Conservation (phyloP, 2,329 filamentous ascomycete species). For the Coniochaeta sp. region DNA sequence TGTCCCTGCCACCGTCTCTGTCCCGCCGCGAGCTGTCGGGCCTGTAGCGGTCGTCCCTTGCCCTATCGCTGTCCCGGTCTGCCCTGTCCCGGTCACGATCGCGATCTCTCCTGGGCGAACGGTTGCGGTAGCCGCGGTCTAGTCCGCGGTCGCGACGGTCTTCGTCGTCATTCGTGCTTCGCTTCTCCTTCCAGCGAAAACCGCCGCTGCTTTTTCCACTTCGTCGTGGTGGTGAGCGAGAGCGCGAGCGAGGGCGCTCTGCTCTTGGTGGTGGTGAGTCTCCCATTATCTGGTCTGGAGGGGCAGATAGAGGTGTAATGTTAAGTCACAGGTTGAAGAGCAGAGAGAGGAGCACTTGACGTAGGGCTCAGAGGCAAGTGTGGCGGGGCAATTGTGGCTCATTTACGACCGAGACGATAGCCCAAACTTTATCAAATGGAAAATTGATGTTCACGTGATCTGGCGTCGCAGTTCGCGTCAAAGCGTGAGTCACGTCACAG, state of each 20-base stretch:
- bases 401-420: background rate
- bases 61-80: conserved; percentile 39
- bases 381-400: conserved; percentile 1
- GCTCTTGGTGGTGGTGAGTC: background rate
- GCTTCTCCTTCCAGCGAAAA: conserved; percentile 22
- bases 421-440: background rate
- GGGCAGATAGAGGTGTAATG: background rate
- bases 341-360: background rate
- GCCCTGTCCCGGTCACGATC: conserved; percentile 18
- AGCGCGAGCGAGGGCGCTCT: conserved; percentile 12
- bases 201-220: conserved; percentile 13
- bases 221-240: conserved; percentile 13
- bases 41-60: conserved; percentile 47
- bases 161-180: conserved; percentile 10
- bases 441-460: background rate
- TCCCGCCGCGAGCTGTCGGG: conserved; percentile 23
- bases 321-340: background rate
- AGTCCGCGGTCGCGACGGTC: conserved; percentile 10
- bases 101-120: conserved; percentile 16
- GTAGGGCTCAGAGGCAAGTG: background rate
- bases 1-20: conserved; percentile 22
- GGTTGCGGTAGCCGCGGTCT: conserved; percentile 19
- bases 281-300: background rate
- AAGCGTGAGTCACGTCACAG: background rate
- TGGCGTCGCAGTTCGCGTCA: background rate